Evolutionary conservation across 2,329 filamentous ascomycete genomes (phyloP), one percentile per base, ranked within the genome.

Genomic region (Pseudogymnoascus sp.): DNA sequence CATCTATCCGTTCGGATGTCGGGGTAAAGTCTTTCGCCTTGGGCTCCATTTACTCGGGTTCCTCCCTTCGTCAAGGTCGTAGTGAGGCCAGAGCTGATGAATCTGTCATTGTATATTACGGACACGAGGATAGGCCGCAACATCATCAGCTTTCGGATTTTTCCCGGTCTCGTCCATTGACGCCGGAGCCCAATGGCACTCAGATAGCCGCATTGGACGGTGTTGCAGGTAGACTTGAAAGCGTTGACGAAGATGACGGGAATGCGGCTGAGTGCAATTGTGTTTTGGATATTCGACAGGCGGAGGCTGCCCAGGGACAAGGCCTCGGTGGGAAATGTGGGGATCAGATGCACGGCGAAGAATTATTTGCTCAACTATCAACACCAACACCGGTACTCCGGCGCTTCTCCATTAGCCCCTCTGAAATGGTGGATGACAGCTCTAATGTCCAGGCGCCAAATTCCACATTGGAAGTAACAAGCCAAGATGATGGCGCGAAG

Each of bases 61-160:
- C 28, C 5, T 56, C 50, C 11, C 50, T 33, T 35, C 50, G 28
- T 35, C 28, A 56, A 19, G 50, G 28, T 4, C 28, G 14, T 6
- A 56, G 50, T 35, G 50, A 56, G 26, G 70, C 63, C 61, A 68
- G 65, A 6, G 63, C 67, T 28, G 64, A 70, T 41, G 68, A 67
- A 61, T 59, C 60, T 6, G 62, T 70, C 53, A 66, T 71, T 10
- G 65, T 70, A 4, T 66, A 70, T 46, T 68, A 66, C 46, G 68
- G 66, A 24, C 66, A 63, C n/a, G 66, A 69, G 41, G 67, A 68
- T 28, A 67, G 50, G 5, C 60, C 60, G 14, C 60, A 62, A 14
- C 60, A 53, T 43, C 40, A 53, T 56, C 60, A 40, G 6, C 28
- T 62, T 12, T 43, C 35, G 7, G 60, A 62, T 24, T 59, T 41